Conservation (phyloP, 768 basidiomycete genomes). For the Amanita exitialis region DNA sequence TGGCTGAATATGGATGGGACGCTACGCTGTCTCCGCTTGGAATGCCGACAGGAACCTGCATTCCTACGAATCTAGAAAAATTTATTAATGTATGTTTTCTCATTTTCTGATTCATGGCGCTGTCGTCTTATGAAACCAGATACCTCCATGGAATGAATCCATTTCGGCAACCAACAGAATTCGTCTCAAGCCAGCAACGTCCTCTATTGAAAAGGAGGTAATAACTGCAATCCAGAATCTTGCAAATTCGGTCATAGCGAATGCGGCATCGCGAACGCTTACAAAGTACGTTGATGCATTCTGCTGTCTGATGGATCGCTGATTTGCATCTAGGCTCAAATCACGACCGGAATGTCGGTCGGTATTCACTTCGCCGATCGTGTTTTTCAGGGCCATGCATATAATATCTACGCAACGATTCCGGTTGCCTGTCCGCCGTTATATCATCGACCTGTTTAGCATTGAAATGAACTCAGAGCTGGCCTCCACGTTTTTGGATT, state of each 20-base stretch:
- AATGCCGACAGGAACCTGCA: slow-evolving; percentile 80
- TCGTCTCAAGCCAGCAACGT: slow-evolving; percentile 54
- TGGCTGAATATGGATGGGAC: slow-evolving; percentile 92
- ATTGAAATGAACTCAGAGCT: slow-evolving; percentile 62
- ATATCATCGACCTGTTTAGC: slow-evolving; percentile 89
- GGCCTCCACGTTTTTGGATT: slow-evolving; percentile 43
- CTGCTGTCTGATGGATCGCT: slow-evolving; percentile 1
- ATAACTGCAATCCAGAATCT: slow-evolving; percentile 88
- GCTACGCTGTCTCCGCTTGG: slow-evolving; percentile 83
- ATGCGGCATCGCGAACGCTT: slow-evolving; percentile 84
- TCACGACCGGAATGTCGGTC: slow-evolving; percentile 62
- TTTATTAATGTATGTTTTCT: slow-evolving; percentile 62
- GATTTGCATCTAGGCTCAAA: slow-evolving; percentile 50
- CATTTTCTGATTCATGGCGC: background rate
- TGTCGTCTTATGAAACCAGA: slow-evolving; percentile 28
- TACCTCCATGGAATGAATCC: slow-evolving; percentile 54
- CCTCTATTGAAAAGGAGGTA: slow-evolving; percentile 71
- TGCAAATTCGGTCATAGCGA: slow-evolving; percentile 92
- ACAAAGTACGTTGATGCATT: slow-evolving; percentile 45
- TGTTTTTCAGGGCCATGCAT: slow-evolving; percentile 80
- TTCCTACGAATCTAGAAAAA: slow-evolving; percentile 74
- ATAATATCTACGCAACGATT: slow-evolving; percentile 86
- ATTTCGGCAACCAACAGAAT: slow-evolving; percentile 26
- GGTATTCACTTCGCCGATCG: slow-evolving; percentile 67
- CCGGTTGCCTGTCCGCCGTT: slow-evolving; percentile 85